Evolutionary conservation across 768 basidiomycete genomes (phyloP).

Genomic region (Ephemerocybe angulata): DNA sequence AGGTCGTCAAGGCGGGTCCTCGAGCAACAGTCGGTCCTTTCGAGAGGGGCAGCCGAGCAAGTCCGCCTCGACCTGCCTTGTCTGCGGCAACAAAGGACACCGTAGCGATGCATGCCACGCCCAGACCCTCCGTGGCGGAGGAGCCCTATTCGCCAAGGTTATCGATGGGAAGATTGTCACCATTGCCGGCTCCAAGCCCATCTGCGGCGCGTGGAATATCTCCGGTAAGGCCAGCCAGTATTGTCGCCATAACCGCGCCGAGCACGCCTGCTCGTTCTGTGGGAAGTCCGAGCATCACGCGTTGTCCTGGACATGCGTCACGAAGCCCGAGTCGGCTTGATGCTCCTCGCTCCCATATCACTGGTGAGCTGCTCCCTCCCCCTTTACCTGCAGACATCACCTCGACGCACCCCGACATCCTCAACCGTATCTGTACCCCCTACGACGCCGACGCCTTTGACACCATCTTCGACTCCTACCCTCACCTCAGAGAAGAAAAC

Average conservation of each 20-base stretch:
- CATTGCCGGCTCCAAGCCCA: not conserved
- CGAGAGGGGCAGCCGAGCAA: too few relatives aligned
- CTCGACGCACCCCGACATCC: not conserved
- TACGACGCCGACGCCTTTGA: conserved; percentile 3
- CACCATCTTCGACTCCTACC: not conserved
- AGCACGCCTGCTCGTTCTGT: not conserved
- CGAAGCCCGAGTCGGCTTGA: not conserved
- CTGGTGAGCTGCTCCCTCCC: not conserved
- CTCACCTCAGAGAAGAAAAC: not conserved
- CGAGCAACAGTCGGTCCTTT: not conserved
- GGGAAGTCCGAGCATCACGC: not conserved
- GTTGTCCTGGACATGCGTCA: not conserved
- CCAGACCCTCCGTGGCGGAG: not conserved
- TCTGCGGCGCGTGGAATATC: not conserved
- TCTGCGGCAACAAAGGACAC: too few relatives aligned
- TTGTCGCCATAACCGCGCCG: not conserved
- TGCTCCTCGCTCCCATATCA: not conserved
- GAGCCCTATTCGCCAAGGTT: not conserved
- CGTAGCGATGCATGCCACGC: not conserved
- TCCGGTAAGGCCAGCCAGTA: not conserved
- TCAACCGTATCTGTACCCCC: not conserved
- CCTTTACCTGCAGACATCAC: not conserved
- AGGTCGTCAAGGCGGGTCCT: not conserved
- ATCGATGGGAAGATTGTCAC: too few relatives aligned
- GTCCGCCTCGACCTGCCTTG: too few relatives aligned